Evolutionary conservation across 805 yeast genomes (phyloP).

Genomic region (Teunomyces stri): DNA sequence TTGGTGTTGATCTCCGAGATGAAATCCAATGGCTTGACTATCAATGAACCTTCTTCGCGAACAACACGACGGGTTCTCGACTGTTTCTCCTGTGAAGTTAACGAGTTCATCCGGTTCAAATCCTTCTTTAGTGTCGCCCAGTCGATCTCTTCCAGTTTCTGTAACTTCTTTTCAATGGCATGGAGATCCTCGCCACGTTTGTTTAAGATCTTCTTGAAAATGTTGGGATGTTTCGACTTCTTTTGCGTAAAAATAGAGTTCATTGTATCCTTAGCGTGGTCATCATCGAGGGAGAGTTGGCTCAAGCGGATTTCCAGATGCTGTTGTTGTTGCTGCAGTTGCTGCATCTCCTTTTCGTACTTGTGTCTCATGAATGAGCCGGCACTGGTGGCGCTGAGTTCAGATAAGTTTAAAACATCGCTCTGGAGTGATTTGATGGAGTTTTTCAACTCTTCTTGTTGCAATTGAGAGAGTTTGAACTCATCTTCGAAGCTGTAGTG

Average conservation of each 20-base stretch:
- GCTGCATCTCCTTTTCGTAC: constrained; percentile 37
- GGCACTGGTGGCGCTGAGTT: constrained; percentile 85
- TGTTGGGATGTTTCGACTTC: constrained; percentile 39
- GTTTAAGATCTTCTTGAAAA: constrained; percentile 44
- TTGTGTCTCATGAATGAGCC: constrained; percentile 80
- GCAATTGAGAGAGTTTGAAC: constrained; percentile 27
- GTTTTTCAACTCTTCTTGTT: constrained; percentile 37
- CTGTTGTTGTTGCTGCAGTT: constrained; percentile 18
- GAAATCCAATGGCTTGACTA: constrained; percentile 43
- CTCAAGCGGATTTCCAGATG: constrained; percentile 19
- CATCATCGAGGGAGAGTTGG: constrained; percentile 22
- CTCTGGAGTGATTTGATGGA: constrained; percentile 44
- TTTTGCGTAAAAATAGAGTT: constrained; percentile 43
- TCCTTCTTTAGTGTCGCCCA: constrained; percentile 50
- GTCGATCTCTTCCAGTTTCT: constrained; percentile 30
- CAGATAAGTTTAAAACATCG: constrained; percentile 53
- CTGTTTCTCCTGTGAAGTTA: constrained; percentile 54
- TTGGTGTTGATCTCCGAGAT: constrained; percentile 42
- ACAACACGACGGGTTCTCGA: constrained; percentile 61
- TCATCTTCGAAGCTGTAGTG: constrained; percentile 32
- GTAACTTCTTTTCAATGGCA: constrained; percentile 33
- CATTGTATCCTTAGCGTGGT: constrained; percentile 25
- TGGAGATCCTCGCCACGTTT: constrained; percentile 27
- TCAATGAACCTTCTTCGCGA: constrained; percentile 34
- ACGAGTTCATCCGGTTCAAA: constrained; percentile 17